Evolutionary conservation across 345 rosid species (phyloP).

Genomic region (Microthlaspi erraticum): DNA sequence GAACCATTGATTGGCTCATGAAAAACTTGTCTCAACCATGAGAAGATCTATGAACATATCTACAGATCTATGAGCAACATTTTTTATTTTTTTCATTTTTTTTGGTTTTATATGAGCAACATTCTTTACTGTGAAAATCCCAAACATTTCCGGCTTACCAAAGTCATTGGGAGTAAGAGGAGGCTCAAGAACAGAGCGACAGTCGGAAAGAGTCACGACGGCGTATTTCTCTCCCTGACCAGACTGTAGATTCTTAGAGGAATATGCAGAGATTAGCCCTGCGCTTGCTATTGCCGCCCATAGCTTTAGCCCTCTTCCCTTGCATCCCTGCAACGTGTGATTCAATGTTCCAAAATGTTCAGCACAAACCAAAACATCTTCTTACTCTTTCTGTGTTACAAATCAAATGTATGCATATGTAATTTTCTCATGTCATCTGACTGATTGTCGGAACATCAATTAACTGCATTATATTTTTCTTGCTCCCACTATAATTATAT

Average conservation of each 20-base stretch:
- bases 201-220: slow-evolving; percentile 63
- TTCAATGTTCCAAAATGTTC: background rate
- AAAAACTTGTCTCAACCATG: background rate
- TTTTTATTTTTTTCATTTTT: too few species aligned
- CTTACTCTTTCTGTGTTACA: background rate
- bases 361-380: slow-evolving; percentile 12
- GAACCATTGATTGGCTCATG: background rate
- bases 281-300: slow-evolving; percentile 68
- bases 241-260: slow-evolving; percentile 38
- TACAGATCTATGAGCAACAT: too few species aligned
- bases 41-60: slow-evolving; percentile 4
- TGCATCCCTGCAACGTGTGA: slow-evolving; percentile 55
- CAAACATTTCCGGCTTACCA: slow-evolving; percentile 44
- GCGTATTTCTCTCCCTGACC: slow-evolving; percentile 59
- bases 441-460: background rate
- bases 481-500: too few species aligned
- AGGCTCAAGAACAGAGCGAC: slow-evolving; percentile 73
- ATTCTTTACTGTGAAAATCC: background rate
- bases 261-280: slow-evolving; percentile 62
- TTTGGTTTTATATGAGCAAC: too few species aligned
- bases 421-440: background rate
- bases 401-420: background rate
- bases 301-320: slow-evolving; percentile 62
- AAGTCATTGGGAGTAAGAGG: slow-evolving; percentile 55
- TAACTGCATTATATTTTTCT: background rate